Evolutionary conservation across 768 basidiomycete species (phyloP), one percentile per base, ranked within the genome.

Genomic region (Auriscalpium microsporum): DNA sequence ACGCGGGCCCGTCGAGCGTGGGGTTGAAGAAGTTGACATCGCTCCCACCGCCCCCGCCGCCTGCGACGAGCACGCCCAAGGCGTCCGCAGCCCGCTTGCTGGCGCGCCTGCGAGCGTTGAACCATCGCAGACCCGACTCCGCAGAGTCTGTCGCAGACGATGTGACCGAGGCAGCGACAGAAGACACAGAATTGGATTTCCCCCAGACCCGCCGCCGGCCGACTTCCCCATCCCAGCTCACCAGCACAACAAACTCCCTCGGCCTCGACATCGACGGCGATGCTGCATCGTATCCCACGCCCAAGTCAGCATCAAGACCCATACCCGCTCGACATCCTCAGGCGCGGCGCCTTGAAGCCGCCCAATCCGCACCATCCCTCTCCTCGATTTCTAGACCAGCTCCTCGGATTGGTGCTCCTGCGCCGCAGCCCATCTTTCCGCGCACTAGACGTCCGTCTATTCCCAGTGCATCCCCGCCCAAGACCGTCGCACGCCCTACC

Each of bases 191-290:
- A 35, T 11, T 33, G 10, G 55, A 56, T 14, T 35, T 34, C 16
- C 23, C 49, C 37, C 37, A 42, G 19, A n/a, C 2, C 58, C n/a
- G 13, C 14, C 40, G 23, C 38, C 21, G 10, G 45, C 48, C 36
- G 45, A 37, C 28, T 42, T 52, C 10, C 47, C 46, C 53, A 16
- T 52, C 58, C n/a, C 52, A 52, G n/a, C 28, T 57, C 36, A 62
- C 60, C n/a, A 36, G 60, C 45, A 59, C 58, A 34, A 45, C 58
- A 14, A 66, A 69, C 52, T 64, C 70, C 13, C 64, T 71, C 37
- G 63, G 69, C 48, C 63, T 69, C 28, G 60, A 69, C 56, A 61
- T 63, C 36, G 55, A 56, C 16, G 62, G 52, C 2, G 28, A 28
- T 28, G 5, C 28, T 28, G 7, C 2, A 28, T 61, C 57, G 2